Evolutionary conservation across 129 eudicot species (phyloP), one percentile per base, ranked within the genome.

Genomic region (Lonicera japonica): DNA sequence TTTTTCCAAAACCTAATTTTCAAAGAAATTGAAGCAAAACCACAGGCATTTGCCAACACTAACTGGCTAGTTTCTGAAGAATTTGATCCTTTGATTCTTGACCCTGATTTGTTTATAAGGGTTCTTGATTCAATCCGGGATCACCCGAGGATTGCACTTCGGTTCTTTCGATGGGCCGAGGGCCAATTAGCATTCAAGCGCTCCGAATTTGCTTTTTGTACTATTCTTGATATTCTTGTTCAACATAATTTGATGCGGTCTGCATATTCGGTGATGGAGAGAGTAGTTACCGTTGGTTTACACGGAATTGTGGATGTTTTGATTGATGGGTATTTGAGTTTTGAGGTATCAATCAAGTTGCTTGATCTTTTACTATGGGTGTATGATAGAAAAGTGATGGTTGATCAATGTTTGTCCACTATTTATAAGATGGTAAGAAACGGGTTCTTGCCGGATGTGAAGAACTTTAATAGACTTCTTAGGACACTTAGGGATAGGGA

Each of bases 381-480:
- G 8, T 77, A 73, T 45, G 47, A 74, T 47, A 77, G 59, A 21
- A 77, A 74, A 17, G 38, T 54, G 7, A 71, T 79, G 75, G 74
- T 77, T 8, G 84, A 77, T 25, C 67, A 61, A 14, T 82, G 84
- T 66, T 74, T 82, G 21, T 58, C 29, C n/a, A 67, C 82, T 16
- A 79, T 86, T 19, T 34, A 77, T 54, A 86, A 80, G 75, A 77
- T 86, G 95, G 41, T 82, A 43, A 70, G 23, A 24, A 82, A 73
- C 21, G 82, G 64, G 60, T 74, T 79, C 48, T 76, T 77, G 59
- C 95, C 95, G 7, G 89, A 82, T 60, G 79, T 77, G 64, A 79
- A 74, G 76, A 77, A 68, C 56, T 86, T 89, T 60, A 86, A 86
- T 69, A 82, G 89, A 57, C 47, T 86, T 72, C 79, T 86, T 72